Percentiles rank a stretch among this genome's conserved stretches.
Evolutionary conservation across 352 stramenopile genomes (phyloP).

Genomic region (Phytophthora cactorum): DNA sequence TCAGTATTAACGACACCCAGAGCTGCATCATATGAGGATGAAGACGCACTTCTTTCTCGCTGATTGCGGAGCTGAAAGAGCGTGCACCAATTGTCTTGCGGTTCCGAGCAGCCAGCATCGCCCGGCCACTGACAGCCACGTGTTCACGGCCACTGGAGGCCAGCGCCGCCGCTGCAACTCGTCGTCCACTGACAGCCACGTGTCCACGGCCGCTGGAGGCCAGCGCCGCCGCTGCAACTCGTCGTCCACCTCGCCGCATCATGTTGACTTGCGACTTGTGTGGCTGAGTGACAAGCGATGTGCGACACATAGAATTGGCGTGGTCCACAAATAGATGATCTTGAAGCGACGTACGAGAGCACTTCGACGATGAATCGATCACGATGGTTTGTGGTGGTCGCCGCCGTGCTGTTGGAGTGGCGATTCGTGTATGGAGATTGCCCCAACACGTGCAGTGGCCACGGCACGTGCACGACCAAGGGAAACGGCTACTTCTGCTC

Average conservation of each 20-base stretch:
- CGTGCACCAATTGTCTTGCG: constrained; percentile 3
- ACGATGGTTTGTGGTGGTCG: constrained; percentile 5
- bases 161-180: constrained; percentile 16
- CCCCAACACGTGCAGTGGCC: constrained; percentile 64
- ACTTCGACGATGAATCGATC: constrained; percentile 15
- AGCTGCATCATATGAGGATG: background rate
- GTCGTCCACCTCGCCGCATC: constrained; percentile 30
- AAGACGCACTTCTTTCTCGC: constrained; percentile 40
- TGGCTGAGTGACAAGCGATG: constrained; percentile 23
- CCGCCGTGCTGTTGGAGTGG: constrained; percentile 19
- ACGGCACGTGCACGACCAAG: constrained; percentile 61
- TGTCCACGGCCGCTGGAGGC: constrained; percentile 6
- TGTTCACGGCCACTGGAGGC: constrained; percentile 6
- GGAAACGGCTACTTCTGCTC: constrained; percentile 78
- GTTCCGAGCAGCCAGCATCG: background rate
- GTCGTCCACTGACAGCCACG: constrained; percentile 14
- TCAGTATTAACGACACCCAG: background rate
- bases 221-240: constrained; percentile 16
- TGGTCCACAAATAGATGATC: constrained; percentile 12
- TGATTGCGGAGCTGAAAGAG: constrained; percentile 32
- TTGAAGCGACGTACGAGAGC: constrained; percentile 19
- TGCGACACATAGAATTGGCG: constrained; percentile 10
- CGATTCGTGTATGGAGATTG: constrained; percentile 43
- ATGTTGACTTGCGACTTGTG: constrained; percentile 22
- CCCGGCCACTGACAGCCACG: background rate